Conservation (phyloP, 805 yeast genomes). For the Cyberlindnera amylophila region DNA sequence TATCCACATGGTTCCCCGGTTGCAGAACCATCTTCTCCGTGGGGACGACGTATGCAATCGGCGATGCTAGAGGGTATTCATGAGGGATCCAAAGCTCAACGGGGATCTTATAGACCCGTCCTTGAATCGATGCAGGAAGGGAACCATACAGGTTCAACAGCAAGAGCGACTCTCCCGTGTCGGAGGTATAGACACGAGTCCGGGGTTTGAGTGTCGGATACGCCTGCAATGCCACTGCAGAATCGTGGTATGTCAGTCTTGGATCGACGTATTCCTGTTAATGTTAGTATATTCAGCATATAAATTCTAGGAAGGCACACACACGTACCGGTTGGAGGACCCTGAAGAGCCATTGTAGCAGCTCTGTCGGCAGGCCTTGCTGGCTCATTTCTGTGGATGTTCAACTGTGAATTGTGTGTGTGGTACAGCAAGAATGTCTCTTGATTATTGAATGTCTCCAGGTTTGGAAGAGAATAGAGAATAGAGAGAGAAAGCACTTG, state of each 20-base stretch:
- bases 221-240: slow-evolving; percentile 47
- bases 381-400: slow-evolving; percentile 6
- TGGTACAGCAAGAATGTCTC: background rate
- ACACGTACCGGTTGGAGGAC: slow-evolving; percentile 47
- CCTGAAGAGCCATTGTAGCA: slow-evolving; percentile 55
- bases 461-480: too few species aligned
- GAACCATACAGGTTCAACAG: slow-evolving; percentile 64
- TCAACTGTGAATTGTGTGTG: background rate
- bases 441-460: too few species aligned
- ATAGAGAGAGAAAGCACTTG: too few species aligned
- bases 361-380: slow-evolving; percentile 22
- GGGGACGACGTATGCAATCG: slow-evolving; percentile 61
- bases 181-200: slow-evolving; percentile 58
- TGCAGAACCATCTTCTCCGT: slow-evolving; percentile 43
- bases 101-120: slow-evolving; percentile 42
- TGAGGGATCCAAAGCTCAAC: slow-evolving; percentile 75
- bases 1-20: slow-evolving; percentile 65
- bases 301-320: background rate
- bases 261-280: slow-evolving; percentile 51
- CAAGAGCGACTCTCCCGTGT: slow-evolving; percentile 55
- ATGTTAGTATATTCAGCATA: background rate
- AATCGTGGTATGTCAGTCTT: slow-evolving; percentile 60
- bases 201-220: slow-evolving; percentile 58
- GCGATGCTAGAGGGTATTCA: slow-evolving; percentile 64
- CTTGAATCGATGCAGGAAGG: slow-evolving; percentile 33